Evolutionary conservation across 768 basidiomycete genomes (phyloP).

Genomic region (Crepidotus variabilis): DNA sequence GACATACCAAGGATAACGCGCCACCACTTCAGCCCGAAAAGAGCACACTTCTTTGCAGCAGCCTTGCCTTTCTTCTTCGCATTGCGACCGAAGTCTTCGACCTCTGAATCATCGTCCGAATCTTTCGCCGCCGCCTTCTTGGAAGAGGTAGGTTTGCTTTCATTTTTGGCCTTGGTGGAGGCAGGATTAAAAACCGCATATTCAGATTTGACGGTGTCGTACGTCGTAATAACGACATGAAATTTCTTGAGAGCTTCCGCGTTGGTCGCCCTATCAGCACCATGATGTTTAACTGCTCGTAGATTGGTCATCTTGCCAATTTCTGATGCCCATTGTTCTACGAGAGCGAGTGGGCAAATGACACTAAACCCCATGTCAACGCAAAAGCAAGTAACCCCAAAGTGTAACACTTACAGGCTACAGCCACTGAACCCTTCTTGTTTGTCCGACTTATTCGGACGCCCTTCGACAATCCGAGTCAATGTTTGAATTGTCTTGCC

Average conservation of each 20-base stretch:
- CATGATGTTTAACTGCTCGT: conserved; percentile 81
- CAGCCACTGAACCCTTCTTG: conserved; percentile 67
- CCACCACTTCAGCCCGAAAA: conserved; percentile 82
- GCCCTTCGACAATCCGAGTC: conserved; percentile 80
- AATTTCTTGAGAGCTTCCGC: conserved; percentile 46
- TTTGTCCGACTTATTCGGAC: conserved; percentile 64
- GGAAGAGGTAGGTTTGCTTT: conserved; percentile 39
- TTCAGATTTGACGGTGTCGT: conserved; percentile 80
- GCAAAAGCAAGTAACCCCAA: background rate
- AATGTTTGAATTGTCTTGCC: conserved; percentile 93
- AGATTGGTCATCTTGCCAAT: conserved; percentile 69
- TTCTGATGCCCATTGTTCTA: conserved; percentile 90
- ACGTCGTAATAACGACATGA: conserved; percentile 85
- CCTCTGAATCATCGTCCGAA: conserved; percentile 36
- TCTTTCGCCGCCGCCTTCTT: conserved; percentile 30
- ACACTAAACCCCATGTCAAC: conserved; percentile 47
- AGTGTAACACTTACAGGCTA: conserved; percentile 54
- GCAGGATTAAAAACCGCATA: conserved; percentile 48
- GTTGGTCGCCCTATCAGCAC: conserved; percentile 68
- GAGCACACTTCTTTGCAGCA: conserved; percentile 51
- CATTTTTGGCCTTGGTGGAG: conserved; percentile 40
- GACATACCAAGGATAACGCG: conserved; percentile 76
- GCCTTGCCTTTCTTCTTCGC: conserved; percentile 35
- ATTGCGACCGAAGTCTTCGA: conserved; percentile 42
- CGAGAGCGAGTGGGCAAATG: conserved; percentile 81